Percentiles rank a stretch among this genome's conserved stretches.
Evolutionary conservation across 2,329 filamentous ascomycete species (phyloP).

Genomic region (Magnaporthales sp.): DNA sequence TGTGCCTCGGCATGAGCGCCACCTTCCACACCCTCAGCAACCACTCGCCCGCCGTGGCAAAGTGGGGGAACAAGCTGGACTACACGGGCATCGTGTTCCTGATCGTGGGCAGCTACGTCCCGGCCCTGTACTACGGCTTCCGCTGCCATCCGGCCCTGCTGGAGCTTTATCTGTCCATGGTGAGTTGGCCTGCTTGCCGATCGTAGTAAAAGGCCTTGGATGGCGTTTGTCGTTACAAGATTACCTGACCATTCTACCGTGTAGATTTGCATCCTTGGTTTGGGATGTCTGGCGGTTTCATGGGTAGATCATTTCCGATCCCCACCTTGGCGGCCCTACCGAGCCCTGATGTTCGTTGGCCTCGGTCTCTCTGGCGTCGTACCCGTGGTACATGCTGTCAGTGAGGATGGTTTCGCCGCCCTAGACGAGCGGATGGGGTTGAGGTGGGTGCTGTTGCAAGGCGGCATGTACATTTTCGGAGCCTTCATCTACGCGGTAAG

Average conservation of each 20-base stretch:
- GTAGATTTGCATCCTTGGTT: conserved; percentile 69
- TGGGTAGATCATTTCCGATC: conserved; percentile 78
- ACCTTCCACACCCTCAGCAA: conserved; percentile 81
- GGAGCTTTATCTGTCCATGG: conserved; percentile 65
- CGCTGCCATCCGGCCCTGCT: conserved; percentile 60
- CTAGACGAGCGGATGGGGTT: conserved; percentile 71
- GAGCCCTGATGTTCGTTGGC: conserved; percentile 80
- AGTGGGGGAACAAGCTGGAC: conserved; percentile 86
- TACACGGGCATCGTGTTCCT: conserved; percentile 89
- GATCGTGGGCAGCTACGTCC: conserved; percentile 87
- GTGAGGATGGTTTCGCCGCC: conserved; percentile 55
- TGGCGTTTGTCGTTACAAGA: neutral
- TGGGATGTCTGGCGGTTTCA: conserved; percentile 69
- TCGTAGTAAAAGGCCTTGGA: neutral
- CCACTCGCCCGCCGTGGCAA: conserved; percentile 69
- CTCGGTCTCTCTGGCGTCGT: conserved; percentile 79
- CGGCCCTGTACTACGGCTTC: conserved; percentile 81
- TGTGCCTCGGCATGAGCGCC: conserved; percentile 73
- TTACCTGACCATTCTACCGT: neutral
- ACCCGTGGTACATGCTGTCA: conserved; percentile 70
- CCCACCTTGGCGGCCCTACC: conserved; percentile 73
- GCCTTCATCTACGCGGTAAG: conserved; percentile 77
- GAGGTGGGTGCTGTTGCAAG: conserved; percentile 71
- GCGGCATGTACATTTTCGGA: conserved; percentile 75
- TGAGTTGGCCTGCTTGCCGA: conserved; percentile 28